phyloP scores from a whole-genome alignment of 2,329 filamentous ascomycete species.

The Phialophora tarda region DNA sequence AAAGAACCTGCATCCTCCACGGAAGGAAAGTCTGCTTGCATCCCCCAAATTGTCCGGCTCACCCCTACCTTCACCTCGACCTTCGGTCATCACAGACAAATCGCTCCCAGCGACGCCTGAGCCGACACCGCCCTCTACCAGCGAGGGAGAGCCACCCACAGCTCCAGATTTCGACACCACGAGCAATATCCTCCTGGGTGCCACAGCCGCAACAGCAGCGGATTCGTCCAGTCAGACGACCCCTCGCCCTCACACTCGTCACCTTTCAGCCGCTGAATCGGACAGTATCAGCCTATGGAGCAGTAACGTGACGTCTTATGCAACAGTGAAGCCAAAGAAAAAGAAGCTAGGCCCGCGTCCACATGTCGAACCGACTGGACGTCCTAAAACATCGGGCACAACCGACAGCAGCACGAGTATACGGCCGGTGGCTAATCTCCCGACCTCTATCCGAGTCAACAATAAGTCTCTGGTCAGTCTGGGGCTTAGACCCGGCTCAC shows the following conservation, averaged over 20 bases:
- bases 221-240: conserved; percentile 20
- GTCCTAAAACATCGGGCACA: conserved; percentile 64
- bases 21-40: conserved; percentile 20
- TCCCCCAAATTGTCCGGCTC: conserved; percentile 13
- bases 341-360: conserved; percentile 88
- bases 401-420: conserved; percentile 51
- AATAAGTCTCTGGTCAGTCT: conserved; percentile 48
- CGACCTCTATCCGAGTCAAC: conserved; percentile 75
- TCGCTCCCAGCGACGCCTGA: conserved; percentile 29
- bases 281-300: conserved; percentile 48
- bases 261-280: conserved; percentile 53
- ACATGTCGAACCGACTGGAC: conserved; percentile 66
- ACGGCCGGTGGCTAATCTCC: conserved; percentile 77
- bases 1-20: conserved; percentile 14
- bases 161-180: conserved; percentile 32
- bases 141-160: conserved; percentile 25
- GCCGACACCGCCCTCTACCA: conserved; percentile 33
- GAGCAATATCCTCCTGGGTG: conserved; percentile 30
- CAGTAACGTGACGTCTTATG: conserved; percentile 51
- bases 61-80: conserved; percentile 17
- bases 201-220: conserved; percentile 18
- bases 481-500: conserved; percentile 52
- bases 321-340: conserved; percentile 60
- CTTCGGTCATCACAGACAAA: conserved; percentile 24
- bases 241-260: conserved; percentile 40